Base-by-base conservation (phyloP, 352 stramenopile species). In the Pythium pyrilobum region DNA sequence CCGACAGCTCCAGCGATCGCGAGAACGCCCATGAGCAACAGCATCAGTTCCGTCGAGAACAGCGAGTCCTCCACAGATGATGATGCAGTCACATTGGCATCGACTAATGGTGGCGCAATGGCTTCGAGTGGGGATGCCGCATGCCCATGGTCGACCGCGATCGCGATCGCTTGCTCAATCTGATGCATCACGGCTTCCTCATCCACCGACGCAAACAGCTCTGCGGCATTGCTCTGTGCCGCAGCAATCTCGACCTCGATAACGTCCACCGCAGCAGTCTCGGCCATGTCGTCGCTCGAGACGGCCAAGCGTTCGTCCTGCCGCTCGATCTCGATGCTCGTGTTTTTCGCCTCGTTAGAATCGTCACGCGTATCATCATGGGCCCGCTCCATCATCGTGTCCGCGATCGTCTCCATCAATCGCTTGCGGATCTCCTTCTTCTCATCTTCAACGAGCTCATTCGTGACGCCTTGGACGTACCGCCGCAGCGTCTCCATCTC, bases 401-500 rank as follows among this genome's bases (percentile, higher is more conserved):
- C 47, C 13, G 38, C 40, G 20, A 63, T 63, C 4, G 66, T 60
- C 33, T 72, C 67, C 53, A 74, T 57, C 16, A 85, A 31, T 0
- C 67, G 64, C 25, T 63, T 42, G 20, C 74, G 74, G 41, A 87
- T 77, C 20, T 68, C 67, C 33, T 72, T 48, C 8, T 69, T 74
- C 50, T 89, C 75, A 32, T 82, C 68, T 45, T 73, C 65, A 8
- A 85, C 68, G 52, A 87, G 57, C 37, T 87, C 75, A 28, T 71
- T 66, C 21, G 76, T 85, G 34, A 74, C 61, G 13, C 57, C 48
- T 15, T 81, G 50, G 39, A 87, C 70, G n/a, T 81, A 71, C 4
- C 52, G 48, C 21, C 77, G 71, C 32, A 89, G 45, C 29, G 75
- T 59, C 62, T 77, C 67, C 77, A 89, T 89, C 54, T 89, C 77